phyloP scores from a whole-genome alignment of 768 basidiomycete species.

The Trametes cubensis region DNA sequence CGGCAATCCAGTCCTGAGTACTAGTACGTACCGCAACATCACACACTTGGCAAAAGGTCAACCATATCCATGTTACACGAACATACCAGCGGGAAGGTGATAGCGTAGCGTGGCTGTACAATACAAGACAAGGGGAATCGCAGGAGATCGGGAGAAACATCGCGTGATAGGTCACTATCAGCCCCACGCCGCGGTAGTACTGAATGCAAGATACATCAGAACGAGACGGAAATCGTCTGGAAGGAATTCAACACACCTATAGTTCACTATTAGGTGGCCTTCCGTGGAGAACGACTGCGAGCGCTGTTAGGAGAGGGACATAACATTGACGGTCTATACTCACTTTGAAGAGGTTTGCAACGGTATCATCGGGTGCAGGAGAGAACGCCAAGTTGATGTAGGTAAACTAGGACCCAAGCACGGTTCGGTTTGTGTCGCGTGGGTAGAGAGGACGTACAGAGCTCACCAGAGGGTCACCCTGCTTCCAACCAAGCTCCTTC shows the following conservation, averaged over 20 bases:
- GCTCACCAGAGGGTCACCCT: conserved; percentile 80
- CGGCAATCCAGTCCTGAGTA: too few relatives aligned
- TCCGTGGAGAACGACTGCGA: conserved; percentile 61
- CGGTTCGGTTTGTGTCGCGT: neutral
- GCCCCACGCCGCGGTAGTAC: conserved; percentile 65
- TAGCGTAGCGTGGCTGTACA: neutral
- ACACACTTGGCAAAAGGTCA: too few relatives aligned
- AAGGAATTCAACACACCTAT: conserved; percentile 45
- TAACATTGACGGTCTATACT: conserved; percentile 5
- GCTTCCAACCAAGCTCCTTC: conserved; percentile 86
- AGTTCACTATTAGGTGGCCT: conserved; percentile 68
- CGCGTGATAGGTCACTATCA: conserved; percentile 26
- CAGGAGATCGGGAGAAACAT: neutral
- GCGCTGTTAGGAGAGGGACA: neutral
- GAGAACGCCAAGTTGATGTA: conserved; percentile 81
- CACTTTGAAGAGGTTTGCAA: conserved; percentile 71
- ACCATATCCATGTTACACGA: conserved; percentile 1
- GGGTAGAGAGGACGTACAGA: neutral
- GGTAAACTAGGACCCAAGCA: conserved; percentile 52
- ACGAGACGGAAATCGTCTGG: neutral
- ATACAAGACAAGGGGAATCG: neutral
- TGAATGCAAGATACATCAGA: conserved; percentile 27
- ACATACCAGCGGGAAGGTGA: neutral
- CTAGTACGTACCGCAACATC: too few relatives aligned
- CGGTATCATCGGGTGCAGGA: conserved; percentile 76